Percentiles rank a stretch among this genome's conserved stretches.
Conservation (phyloP, 257 asterid species). For the Nicotiana obtusifolia region DNA sequence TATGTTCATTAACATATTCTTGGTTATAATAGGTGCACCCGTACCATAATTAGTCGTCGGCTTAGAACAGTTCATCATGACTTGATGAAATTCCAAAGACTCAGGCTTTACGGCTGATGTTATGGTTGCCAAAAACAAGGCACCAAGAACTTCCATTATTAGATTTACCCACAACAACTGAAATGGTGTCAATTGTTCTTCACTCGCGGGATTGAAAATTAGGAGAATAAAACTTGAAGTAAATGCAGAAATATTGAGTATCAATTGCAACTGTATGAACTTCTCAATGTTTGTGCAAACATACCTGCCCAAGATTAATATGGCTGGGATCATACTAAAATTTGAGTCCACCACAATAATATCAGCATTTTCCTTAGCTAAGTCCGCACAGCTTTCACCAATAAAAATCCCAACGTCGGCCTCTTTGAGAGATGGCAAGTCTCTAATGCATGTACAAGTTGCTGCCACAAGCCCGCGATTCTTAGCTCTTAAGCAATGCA, state of each 20-base stretch:
- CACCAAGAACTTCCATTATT: slow-evolving; percentile 26
- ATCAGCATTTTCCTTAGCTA: slow-evolving; percentile 17
- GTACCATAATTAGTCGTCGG: background rate
- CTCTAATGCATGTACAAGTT: slow-evolving; percentile 19
- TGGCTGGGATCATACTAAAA: slow-evolving; percentile 14
- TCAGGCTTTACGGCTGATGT: slow-evolving; percentile 5
- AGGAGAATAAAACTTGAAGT: slow-evolving; percentile 21
- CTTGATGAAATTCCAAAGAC: background rate
- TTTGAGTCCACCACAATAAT: slow-evolving; percentile 2
- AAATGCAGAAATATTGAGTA: slow-evolving; percentile 30
- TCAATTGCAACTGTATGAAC: slow-evolving; percentile 26
- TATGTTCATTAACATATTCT: slow-evolving; percentile 25
- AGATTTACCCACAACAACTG: slow-evolving; percentile 41
- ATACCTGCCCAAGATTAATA: slow-evolving; percentile 28
- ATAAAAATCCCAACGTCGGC: slow-evolving; percentile 40
- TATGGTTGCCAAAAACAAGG: slow-evolving; percentile 22
- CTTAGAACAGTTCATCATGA: background rate
- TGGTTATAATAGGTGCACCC: slow-evolving; percentile 18
- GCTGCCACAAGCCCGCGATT: slow-evolving; percentile 25
- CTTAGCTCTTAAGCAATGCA: slow-evolving; percentile 23
- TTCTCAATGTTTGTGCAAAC: slow-evolving; percentile 22
- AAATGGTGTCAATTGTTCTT: slow-evolving; percentile 17
- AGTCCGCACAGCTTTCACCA: slow-evolving; percentile 4
- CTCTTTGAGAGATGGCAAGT: slow-evolving; percentile 28
- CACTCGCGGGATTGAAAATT: slow-evolving; percentile 5